A percentile compares a stretch with the other conserved stretches of the same genome.
phyloP scores from a whole-genome alignment of 257 asterid genomes.

The Ligustrum vulgare region DNA sequence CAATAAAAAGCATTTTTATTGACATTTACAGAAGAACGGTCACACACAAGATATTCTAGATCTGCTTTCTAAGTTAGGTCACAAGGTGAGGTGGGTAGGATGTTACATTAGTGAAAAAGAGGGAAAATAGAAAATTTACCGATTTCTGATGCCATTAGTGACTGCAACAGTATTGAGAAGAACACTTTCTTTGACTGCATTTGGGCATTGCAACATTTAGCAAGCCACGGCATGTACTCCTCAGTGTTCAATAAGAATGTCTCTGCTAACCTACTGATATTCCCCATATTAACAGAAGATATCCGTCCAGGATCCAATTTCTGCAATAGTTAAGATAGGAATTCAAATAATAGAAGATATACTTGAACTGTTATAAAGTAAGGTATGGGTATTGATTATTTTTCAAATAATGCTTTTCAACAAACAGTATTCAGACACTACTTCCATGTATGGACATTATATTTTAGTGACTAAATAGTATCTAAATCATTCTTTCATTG shows the following conservation, averaged over 20 bases:
- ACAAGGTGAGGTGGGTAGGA: background rate
- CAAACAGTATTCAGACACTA: background rate
- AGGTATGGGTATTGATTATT: background rate
- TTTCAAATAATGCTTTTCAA: background rate
- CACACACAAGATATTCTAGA: background rate
- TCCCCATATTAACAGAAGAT: conserved; percentile 56
- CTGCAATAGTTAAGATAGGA: conserved; percentile 44
- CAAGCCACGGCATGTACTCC: conserved; percentile 68
- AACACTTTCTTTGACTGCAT: conserved; percentile 66
- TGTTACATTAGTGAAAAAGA: background rate
- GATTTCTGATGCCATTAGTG: conserved; percentile 49
- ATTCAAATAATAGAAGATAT: conserved; percentile 2
- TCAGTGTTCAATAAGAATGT: conserved; percentile 42
- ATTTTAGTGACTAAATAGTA: background rate
- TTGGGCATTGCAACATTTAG: conserved; percentile 58
- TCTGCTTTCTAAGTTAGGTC: background rate
- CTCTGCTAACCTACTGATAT: conserved; percentile 58
- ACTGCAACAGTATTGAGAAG: conserved; percentile 65
- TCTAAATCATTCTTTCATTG: background rate
- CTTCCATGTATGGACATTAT: background rate
- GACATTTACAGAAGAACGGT: background rate
- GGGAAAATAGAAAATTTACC: conserved; percentile 40
- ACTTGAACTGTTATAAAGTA: background rate
- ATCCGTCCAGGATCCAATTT: conserved; percentile 41
- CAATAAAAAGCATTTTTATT: background rate